Evolutionary conservation across 768 basidiomycete genomes (phyloP).

Genomic region (Mycena indigotica): DNA sequence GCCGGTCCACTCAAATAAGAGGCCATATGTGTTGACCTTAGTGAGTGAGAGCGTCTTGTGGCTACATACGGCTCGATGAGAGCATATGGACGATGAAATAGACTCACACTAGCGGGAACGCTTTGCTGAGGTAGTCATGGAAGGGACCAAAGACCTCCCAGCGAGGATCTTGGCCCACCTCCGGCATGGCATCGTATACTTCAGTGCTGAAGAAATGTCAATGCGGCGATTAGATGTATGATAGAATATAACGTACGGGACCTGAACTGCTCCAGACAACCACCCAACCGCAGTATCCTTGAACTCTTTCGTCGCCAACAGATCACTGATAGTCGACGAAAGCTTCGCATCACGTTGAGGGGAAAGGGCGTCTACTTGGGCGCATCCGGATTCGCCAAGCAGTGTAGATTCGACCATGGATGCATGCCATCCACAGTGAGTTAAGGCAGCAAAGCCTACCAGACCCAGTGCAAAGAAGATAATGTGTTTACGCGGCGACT

Average conservation of each 20-base stretch:
- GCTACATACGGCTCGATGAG: conserved; percentile 33
- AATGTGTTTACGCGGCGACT: neutral
- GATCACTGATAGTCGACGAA: neutral
- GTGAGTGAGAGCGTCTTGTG: conserved; percentile 61
- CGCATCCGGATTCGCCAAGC: neutral
- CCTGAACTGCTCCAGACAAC: conserved; percentile 11
- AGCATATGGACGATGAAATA: conserved; percentile 15
- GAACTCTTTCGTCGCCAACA: neutral
- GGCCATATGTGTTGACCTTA: conserved; percentile 75
- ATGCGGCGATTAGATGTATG: neutral
- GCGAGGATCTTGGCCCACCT: conserved; percentile 49
- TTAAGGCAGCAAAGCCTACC: neutral
- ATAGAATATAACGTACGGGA: conserved; percentile 24
- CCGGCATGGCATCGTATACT: conserved; percentile 50
- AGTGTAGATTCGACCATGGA: too few relatives aligned
- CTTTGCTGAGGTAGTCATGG: conserved; percentile 41
- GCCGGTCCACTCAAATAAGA: conserved; percentile 76
- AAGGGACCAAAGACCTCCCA: conserved; percentile 45
- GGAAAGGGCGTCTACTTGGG: neutral
- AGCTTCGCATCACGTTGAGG: neutral
- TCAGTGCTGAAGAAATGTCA: conserved; percentile 42
- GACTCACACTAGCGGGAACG: conserved; percentile 65
- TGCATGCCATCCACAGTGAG: neutral
- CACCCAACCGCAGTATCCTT: neutral
- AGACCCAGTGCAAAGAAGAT: neutral